A percentile compares a stretch with the other conserved stretches of the same genome.
Evolutionary conservation across 1,139 yeast genomes (phyloP).

Genomic region (Saccharomyces hybrid): DNA sequence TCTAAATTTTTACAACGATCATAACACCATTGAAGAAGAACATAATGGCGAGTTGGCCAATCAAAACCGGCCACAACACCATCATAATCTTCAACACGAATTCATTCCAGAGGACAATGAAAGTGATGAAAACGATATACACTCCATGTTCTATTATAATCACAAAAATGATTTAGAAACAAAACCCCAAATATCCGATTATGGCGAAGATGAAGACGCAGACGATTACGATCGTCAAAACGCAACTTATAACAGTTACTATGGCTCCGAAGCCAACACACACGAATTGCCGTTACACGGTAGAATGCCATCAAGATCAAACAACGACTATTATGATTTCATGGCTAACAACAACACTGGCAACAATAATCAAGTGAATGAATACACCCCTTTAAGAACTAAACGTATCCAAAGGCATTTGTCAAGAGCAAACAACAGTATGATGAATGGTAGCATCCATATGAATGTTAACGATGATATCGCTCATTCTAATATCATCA

Average conservation of each 20-base stretch:
- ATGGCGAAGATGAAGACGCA: conserved; percentile 26
- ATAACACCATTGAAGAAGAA: conserved; percentile 9
- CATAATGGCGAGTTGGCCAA: conserved; percentile 4
- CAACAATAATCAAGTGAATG: conserved; percentile 6
- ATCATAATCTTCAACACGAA: conserved; percentile 3
- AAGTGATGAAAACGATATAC: conserved; percentile 26
- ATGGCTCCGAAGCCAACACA: neutral
- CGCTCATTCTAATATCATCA: neutral
- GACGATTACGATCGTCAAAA: conserved; percentile 25
- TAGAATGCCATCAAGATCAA: neutral
- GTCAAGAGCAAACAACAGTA: conserved; percentile 6
- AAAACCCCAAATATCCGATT: conserved; percentile 27
- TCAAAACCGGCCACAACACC: neutral
- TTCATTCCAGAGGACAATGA: conserved; percentile 4
- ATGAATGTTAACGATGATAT: conserved; percentile 8
- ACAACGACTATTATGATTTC: conserved; percentile 2
- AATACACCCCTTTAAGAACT: conserved; percentile 12
- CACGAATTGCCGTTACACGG: conserved; percentile 1
- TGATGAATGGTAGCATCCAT: conserved; percentile 8
- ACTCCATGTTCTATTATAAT: conserved; percentile 30
- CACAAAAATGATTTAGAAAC: conserved; percentile 25
- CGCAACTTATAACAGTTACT: conserved; percentile 9
- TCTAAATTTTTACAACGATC: conserved; percentile 2
- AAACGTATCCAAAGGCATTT: neutral
- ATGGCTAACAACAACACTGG: conserved; percentile 3